phyloP scores from a whole-genome alignment of 306 rosid genomes.

The Medicago arabica region DNA sequence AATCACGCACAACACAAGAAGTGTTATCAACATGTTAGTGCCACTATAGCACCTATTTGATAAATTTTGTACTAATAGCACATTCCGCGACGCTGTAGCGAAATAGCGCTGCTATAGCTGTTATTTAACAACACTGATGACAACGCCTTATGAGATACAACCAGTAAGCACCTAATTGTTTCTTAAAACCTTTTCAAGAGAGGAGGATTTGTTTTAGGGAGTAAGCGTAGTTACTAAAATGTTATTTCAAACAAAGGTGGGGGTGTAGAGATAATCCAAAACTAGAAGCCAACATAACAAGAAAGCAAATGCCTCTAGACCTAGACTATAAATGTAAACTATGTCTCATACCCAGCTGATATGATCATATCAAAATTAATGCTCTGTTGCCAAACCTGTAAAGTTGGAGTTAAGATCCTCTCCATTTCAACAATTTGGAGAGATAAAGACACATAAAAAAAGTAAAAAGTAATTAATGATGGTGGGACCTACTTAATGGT shows the following conservation, averaged over 20 bases:
- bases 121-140: too few relatives aligned
- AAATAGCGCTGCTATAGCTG: too few relatives aligned
- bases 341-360: slow-evolving; percentile 4
- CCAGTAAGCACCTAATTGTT: background rate
- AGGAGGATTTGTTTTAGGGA: slow-evolving; percentile 7
- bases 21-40: slow-evolving; percentile 6
- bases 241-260: slow-evolving; percentile 14
- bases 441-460: too few relatives aligned
- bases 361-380: slow-evolving; percentile 13
- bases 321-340: slow-evolving; percentile 6
- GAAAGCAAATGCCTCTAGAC: slow-evolving; percentile 6
- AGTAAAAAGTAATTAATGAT: too few relatives aligned
- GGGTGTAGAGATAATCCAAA: background rate
- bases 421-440: too few relatives aligned
- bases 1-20: background rate
- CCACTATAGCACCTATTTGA: background rate
- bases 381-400: slow-evolving; percentile 8
- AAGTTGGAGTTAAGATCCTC: too few relatives aligned
- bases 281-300: background rate
- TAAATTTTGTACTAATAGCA: too few relatives aligned
- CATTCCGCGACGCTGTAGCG: too few relatives aligned
- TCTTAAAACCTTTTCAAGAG: background rate
- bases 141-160: slow-evolving; percentile 2
- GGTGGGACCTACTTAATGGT: too few relatives aligned
- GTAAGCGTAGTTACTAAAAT: background rate